Evolutionary conservation across 2,329 filamentous ascomycete species (phyloP).

Genomic region (Grosmannia penicillata): DNA sequence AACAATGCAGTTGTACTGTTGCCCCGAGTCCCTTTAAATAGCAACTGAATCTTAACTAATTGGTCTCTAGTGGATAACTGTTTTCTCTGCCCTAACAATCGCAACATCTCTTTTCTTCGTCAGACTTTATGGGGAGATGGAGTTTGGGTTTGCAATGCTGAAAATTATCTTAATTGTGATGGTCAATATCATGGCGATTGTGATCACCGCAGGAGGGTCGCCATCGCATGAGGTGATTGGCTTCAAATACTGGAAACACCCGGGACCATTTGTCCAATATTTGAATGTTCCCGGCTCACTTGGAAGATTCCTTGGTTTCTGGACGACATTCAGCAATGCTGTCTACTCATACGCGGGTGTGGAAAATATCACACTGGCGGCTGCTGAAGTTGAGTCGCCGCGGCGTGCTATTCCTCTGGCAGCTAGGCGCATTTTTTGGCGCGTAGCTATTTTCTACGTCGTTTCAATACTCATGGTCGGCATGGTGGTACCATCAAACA

Average conservation of each 20-base stretch:
- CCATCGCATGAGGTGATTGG: conserved; percentile 4
- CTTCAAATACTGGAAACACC: conserved; percentile 14
- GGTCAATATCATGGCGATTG: conserved; percentile 33
- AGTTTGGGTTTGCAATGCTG: conserved; percentile 13
- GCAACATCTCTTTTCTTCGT: conserved; percentile 6
- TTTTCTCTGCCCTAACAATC: conserved; percentile 5
- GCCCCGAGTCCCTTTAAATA: too few species aligned
- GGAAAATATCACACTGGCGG: conserved; percentile 29
- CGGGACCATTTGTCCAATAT: conserved; percentile 27
- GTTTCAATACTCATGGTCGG: conserved; percentile 17
- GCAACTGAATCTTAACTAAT: too few species aligned
- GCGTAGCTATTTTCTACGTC: conserved; percentile 18
- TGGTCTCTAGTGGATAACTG: conserved; percentile 14
- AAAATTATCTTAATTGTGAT: conserved; percentile 34
- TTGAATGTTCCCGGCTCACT: conserved; percentile 19
- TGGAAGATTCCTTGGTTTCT: conserved; percentile 27
- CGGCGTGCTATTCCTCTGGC: conserved; percentile 10
- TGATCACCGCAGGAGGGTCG: conserved; percentile 26
- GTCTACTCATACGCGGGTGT: conserved; percentile 27
- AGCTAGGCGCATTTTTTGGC: conserved; percentile 15
- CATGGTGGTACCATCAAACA: conserved; percentile 14
- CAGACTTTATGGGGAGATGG: conserved; percentile 9
- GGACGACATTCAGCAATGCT: conserved; percentile 23
- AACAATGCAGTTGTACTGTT: conserved; percentile 34
- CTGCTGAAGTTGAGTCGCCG: conserved; percentile 10